Evolutionary conservation across 2,329 filamentous ascomycete genomes (phyloP).

Genomic region (Microascus cirrosus): DNA sequence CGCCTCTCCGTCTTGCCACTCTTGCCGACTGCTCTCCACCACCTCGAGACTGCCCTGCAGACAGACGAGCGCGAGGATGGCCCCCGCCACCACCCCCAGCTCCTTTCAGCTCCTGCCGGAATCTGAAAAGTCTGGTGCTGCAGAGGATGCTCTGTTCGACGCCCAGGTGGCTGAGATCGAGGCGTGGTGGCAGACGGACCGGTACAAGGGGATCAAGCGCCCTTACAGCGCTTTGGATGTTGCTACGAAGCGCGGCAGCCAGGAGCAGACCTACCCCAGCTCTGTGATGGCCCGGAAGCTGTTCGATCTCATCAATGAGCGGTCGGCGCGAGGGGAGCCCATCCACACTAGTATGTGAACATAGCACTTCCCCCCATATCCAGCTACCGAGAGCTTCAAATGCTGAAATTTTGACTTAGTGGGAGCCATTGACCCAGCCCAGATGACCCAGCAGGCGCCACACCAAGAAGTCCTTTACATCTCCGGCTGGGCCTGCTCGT

Average conservation of each 20-base stretch:
- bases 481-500: conserved; percentile 95
- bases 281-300: conserved; percentile 92
- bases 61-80: neutral
- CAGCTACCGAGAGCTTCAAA: neutral
- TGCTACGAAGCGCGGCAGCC: conserved; percentile 81
- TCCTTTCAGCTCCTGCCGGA: conserved; percentile 79
- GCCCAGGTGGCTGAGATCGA: conserved; percentile 76
- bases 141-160: conserved; percentile 78
- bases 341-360: conserved; percentile 74
- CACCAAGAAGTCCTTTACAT: conserved; percentile 95
- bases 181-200: conserved; percentile 78
- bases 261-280: conserved; percentile 81
- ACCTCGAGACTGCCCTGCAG: neutral
- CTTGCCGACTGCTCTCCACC: neutral
- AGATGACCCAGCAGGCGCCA: conserved; percentile 96
- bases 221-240: conserved; percentile 87
- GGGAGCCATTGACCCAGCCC: conserved; percentile 96
- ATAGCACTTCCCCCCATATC: neutral
- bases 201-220: conserved; percentile 81
- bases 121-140: conserved; percentile 60
- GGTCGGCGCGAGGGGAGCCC: conserved; percentile 67
- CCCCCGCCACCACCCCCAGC: conserved; percentile 44
- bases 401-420: conserved; percentile 37
- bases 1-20: neutral
- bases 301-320: conserved; percentile 76